Base-by-base conservation (phyloP, 345 rosid genomes). In the Hirschfeldia incana region DNA sequence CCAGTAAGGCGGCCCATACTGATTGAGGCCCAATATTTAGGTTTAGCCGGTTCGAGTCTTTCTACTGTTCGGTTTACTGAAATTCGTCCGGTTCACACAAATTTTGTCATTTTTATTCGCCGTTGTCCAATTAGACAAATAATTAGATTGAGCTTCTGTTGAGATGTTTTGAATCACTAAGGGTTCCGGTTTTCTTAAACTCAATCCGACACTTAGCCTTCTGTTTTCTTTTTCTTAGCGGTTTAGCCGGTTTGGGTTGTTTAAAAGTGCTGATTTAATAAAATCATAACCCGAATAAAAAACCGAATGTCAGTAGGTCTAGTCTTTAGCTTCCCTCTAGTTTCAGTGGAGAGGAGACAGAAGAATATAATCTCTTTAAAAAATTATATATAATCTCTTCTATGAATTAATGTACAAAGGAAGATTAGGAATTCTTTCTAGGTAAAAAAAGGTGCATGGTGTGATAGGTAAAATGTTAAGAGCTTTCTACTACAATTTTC, bases 341-440 rank as follows among this genome's bases (percentile, higher is more conserved):
- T 85, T 86, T 85, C 85, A 90, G 90, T 29, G 93, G 88, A 70
- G 97, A 89, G 72, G 89, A 91, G 78, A 85, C 88, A 44, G 90
- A 85, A 51, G 94, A 86, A 70, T 83, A 29, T 85, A 3, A 86
- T 87, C 84, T 87, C 86, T n/a, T n/a, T n/a, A n/a, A n/a, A n/a
- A n/a, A n/a, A n/a, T n/a, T n/a, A n/a, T n/a, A n/a, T n/a, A n/a
- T n/a, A n/a, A n/a, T n/a, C n/a, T n/a, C n/a, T n/a, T n/a, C n/a
- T n/a, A n/a, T n/a, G n/a, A n/a, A n/a, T n/a, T n/a, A n/a, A n/a
- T 53, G 76, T 70, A 65, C 69, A 79, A 37, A 62, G 36, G 44
- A 51, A 62, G 67, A 39, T 17, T 74, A 63, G 83, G 67, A 64
- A 17, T 46, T 53, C 15, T 65, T 53, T 33, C 66, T 79, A 80